Percentiles rank a stretch among this genome's conserved stretches.
Evolutionary conservation across 164 flowering plant species (phyloP).

Genomic region (Sedum album): DNA sequence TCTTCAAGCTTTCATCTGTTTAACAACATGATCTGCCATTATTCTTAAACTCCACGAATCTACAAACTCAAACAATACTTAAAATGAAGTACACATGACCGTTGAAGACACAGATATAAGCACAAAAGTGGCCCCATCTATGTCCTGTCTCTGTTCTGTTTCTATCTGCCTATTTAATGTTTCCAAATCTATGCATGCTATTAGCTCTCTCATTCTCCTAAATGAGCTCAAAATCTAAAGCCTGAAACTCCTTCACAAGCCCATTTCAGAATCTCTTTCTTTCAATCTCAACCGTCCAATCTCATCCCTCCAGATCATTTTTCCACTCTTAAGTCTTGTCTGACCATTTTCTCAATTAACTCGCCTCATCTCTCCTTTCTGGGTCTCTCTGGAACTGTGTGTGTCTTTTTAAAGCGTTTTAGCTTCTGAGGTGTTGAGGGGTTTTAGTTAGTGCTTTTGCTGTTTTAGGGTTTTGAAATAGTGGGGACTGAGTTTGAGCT

Average conservation of each 20-base stretch:
- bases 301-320: background rate
- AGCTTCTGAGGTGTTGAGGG: background rate
- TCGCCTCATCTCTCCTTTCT: conserved; percentile 1
- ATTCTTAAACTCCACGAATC: background rate
- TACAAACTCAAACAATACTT: background rate
- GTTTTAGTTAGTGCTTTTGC: background rate
- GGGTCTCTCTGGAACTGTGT: conserved; percentile 2
- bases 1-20: too few relatives aligned
- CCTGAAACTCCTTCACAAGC: background rate
- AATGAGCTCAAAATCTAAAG: background rate
- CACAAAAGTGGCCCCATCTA: conserved; percentile 6
- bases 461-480: background rate
- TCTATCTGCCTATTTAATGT: background rate
- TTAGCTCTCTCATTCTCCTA: background rate
- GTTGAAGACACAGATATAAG: background rate
- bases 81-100: background rate
- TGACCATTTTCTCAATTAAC: background rate
- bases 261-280: background rate
- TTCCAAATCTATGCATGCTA: background rate
- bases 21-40: background rate
- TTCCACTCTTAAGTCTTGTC: background rate
- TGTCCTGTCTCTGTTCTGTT: background rate
- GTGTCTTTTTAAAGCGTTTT: background rate
- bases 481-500: background rate
- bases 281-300: background rate